Evolutionary conservation across 169 alveolate species (phyloP), one percentile per base, ranked within the genome.

Genomic region (Plasmodium knowlesi): DNA sequence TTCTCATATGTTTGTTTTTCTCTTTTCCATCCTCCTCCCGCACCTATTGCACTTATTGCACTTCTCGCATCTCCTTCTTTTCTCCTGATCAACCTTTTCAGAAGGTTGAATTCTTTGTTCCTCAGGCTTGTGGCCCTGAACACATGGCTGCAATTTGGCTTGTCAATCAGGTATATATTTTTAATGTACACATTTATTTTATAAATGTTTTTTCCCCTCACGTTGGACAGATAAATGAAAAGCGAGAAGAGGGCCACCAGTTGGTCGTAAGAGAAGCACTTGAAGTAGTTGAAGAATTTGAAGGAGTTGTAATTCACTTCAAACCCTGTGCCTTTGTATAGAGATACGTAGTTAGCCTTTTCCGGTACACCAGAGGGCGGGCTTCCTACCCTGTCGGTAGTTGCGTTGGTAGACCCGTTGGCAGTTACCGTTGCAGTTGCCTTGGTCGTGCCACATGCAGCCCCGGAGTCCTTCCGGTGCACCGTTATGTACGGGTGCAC

Each of bases 241-340:
- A 88, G 82, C 19, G 90, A 79, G 82, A 88, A 88, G n/a, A 88
- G 50, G 41, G 94, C 39, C 72, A 88, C 88, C 71, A 88, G 73
- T 3, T 88, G 94, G 25, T 88, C 94, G 32, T 78, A 88, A 0
- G 90, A 61, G 67, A 88, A 88, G 32, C 90, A 57, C 34, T 88
- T 88, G 43, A 88, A 88, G 71, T 88, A 88, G 53, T 88, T 88
- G 70, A 78, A 88, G 67, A 78, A 88, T 37, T 79, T 79, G 82
- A 88, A 88, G 6, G 94, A 88, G 73, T 88, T 84, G 53, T 88
- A 88, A 34, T 88, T 88, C 53, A 79, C 94, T 50, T 88, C 94
- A n/a, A 78, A 88, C 30, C 94, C 94, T 10, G 78, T 22, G 19
- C 94, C 94, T 39, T 79, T 88, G 74, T 37, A 88, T 9, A 88